Conservation (phyloP, 257 asterid species). For the Rehmannia glutinosa region DNA sequence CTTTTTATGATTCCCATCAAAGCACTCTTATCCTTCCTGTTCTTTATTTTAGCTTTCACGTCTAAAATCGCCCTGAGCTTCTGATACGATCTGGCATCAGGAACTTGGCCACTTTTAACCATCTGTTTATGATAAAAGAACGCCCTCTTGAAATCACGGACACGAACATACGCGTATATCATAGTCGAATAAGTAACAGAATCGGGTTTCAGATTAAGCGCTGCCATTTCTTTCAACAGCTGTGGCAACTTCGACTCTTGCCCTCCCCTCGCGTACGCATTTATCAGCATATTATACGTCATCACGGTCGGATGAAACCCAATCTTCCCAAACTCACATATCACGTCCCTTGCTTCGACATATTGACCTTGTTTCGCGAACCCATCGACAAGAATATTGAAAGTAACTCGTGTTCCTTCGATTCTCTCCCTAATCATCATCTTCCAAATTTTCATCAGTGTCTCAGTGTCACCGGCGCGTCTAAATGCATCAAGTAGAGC, state of each 20-base stretch:
- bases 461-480: slow-evolving; percentile 84
- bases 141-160: slow-evolving; percentile 87
- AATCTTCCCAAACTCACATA: slow-evolving; percentile 74
- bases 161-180: slow-evolving; percentile 89
- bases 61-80: slow-evolving; percentile 79
- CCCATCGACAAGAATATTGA: slow-evolving; percentile 82
- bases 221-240: slow-evolving; percentile 87
- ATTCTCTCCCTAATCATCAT: slow-evolving; percentile 62
- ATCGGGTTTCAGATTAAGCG: slow-evolving; percentile 73
- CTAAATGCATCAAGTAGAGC: slow-evolving; percentile 80
- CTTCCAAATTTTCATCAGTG: slow-evolving; percentile 80
- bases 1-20: slow-evolving; percentile 77
- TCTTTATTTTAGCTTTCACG: slow-evolving; percentile 69
- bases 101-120: slow-evolving; percentile 83
- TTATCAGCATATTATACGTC: slow-evolving; percentile 93
- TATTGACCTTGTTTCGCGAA: slow-evolving; percentile 84
- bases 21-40: slow-evolving; percentile 82
- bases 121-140: slow-evolving; percentile 82
- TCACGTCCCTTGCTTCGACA: slow-evolving; percentile 75
- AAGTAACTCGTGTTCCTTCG: slow-evolving; percentile 70
- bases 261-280: slow-evolving; percentile 90
- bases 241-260: slow-evolving; percentile 82
- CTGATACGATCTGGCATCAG: slow-evolving; percentile 69
- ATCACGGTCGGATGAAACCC: slow-evolving; percentile 78
- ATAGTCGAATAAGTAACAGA: slow-evolving; percentile 82